Base-by-base conservation (phyloP, 225 moss, liverwort and hornwort species). In the Thuidium tamariscinum region DNA sequence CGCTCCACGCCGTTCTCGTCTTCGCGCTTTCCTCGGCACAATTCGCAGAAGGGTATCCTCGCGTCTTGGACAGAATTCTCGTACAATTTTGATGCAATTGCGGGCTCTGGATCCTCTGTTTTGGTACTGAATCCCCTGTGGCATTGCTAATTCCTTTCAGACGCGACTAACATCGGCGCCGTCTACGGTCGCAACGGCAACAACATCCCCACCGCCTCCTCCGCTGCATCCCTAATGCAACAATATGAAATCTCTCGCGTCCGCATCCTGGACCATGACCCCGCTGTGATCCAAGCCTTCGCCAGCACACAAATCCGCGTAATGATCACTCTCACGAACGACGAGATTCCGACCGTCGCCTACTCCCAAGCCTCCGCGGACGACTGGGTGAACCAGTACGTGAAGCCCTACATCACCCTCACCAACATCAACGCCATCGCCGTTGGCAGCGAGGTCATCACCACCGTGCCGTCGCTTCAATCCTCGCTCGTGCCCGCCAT, bases 361-460 rank as follows among this genome's bases (percentile, higher is more conserved):
- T 60, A 83, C 3, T 88, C 94, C 11, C 91, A 88, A 57, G 85
- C 70, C 16, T 76, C 89, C 11, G 97, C 97, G 2, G 93, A 92
- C 83, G 86, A 86, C 66, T 97, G 97, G 97, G 96, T 97, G 87
- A 77, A 75, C 89, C 86, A 88, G 37, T 92, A 96, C 79, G 93
- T 97, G 11, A 63, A 82, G 46, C 92, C 92, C 4, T 92, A 88
- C 90, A 93, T 95, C 76, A 89, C 91, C 5, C 83, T 90, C 34
- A 95, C 93, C 27, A 95, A 94, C 62, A 97, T 97, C 86, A 89
- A 92, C 77, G 92, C 86, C 66, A 93, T 97, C 21, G 96, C 97
- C 32, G 97, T 97, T 23, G 97, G 97, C 39, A 89, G 89, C 46
- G 96, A 97, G 82, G 94, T 97, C 39, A 91, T 96, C 86, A 92